phyloP scores from a whole-genome alignment of 768 basidiomycete genomes.

The Lactarius pseudohatsudake region DNA sequence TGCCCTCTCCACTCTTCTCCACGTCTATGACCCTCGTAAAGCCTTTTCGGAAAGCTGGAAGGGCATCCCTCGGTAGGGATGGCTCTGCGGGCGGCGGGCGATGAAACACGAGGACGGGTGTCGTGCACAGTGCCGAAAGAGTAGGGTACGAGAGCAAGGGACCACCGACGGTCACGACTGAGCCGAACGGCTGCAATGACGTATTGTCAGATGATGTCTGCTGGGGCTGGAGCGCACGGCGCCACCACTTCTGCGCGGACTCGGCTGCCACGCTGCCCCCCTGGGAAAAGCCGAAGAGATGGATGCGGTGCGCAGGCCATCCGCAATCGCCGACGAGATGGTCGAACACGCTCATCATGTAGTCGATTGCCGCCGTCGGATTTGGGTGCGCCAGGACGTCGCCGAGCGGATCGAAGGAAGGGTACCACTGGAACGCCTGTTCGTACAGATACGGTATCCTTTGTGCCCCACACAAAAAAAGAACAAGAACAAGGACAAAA shows the following conservation, averaged over 20 bases:
- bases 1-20: slow-evolving; percentile 52
- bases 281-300: slow-evolving; percentile 87
- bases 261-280: slow-evolving; percentile 80
- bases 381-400: slow-evolving; percentile 69
- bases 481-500: neutral
- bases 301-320: slow-evolving; percentile 72
- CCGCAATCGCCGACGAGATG: slow-evolving; percentile 58
- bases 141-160: slow-evolving; percentile 81
- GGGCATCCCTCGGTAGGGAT: slow-evolving; percentile 44
- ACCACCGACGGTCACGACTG: slow-evolving; percentile 67
- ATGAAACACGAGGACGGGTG: slow-evolving; percentile 61
- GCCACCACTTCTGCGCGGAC: slow-evolving; percentile 55
- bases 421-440: slow-evolving; percentile 83
- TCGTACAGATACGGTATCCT: slow-evolving; percentile 81
- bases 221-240: slow-evolving; percentile 24
- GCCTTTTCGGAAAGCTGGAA: slow-evolving; percentile 60
- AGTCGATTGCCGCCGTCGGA: slow-evolving; percentile 63
- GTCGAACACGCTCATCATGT: slow-evolving; percentile 51
- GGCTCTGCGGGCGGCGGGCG: slow-evolving; percentile 49
- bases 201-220: slow-evolving; percentile 21
- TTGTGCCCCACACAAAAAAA: neutral
- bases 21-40: slow-evolving; percentile 53
- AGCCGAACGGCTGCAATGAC: slow-evolving; percentile 49
- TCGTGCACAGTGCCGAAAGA: slow-evolving; percentile 48
- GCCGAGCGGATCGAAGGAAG: slow-evolving; percentile 77